These are phyloP conservation scores for Rhodocollybia butyracea DNA, from an alignment of 768 basidiomycete genomes.

Conservation along the genomic window DNA sequence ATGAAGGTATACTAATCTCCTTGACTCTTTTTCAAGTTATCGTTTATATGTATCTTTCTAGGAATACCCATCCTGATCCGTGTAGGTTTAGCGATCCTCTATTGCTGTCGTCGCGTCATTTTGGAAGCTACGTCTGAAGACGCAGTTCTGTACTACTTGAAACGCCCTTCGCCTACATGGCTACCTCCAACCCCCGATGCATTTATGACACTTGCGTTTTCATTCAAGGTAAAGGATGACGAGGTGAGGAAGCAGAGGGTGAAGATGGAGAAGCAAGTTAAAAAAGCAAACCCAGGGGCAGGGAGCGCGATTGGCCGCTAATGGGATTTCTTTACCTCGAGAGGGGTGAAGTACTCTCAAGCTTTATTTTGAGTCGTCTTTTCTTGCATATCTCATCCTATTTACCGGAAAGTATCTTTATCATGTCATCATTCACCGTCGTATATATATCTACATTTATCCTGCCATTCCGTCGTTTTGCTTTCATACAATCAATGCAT, in stretches of 20 bases:
- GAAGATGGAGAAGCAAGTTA: constrained; percentile 74
- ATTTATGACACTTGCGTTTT: constrained; percentile 57
- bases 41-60: constrained; percentile 23
- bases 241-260: constrained; percentile 71
- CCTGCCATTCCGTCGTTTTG: not conserved
- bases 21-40: not conserved
- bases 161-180: constrained; percentile 45
- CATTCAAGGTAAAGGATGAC: constrained; percentile 75
- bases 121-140: constrained; percentile 49
- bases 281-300: constrained; percentile 47
- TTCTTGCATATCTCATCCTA: not conserved
- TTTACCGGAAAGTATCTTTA: not conserved
- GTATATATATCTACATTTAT: not conserved
- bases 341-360: not conserved
- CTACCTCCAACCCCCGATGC: constrained; percentile 61
- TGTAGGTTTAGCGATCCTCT: constrained; percentile 64
- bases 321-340: constrained; percentile 8
- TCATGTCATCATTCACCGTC: not conserved
- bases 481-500: too few species aligned
- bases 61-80: constrained; percentile 74
- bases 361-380: not conserved
- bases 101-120: constrained; percentile 56
- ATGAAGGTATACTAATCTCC: constrained; percentile 53
- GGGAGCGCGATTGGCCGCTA: not conserved
- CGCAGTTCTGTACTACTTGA: constrained; percentile 44